Conservation (phyloP, 192 early-diverging fungal genomes). For the Jimgerdemannia flammicorona region DNA sequence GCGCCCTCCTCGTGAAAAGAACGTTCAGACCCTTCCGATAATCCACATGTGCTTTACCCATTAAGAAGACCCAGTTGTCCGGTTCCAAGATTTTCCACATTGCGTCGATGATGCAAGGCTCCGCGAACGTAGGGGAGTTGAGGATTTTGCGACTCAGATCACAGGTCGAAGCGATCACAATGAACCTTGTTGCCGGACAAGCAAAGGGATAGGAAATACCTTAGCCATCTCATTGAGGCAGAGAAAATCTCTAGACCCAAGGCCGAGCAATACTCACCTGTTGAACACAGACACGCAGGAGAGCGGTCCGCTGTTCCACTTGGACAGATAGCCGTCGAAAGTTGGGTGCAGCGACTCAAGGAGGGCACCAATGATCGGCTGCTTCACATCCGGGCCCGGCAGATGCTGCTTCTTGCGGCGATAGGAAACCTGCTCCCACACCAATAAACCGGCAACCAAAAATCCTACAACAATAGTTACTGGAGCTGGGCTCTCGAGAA, state of each 20-base stretch:
- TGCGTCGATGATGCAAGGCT: slow-evolving; percentile 31
- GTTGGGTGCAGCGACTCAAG: slow-evolving; percentile 38
- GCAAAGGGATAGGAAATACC: too few species aligned
- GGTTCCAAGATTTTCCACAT: slow-evolving; percentile 34
- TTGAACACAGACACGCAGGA: slow-evolving; percentile 39
- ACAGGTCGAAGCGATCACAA: slow-evolving; percentile 41
- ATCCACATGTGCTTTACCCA: slow-evolving; percentile 34
- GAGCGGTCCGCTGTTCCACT: slow-evolving; percentile 41
- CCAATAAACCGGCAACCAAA: neutral
- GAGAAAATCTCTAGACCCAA: neutral
- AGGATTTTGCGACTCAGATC: slow-evolving; percentile 39
- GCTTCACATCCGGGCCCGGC: slow-evolving; percentile 31
- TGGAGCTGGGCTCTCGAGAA: neutral
- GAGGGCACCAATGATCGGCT: slow-evolving; percentile 38
- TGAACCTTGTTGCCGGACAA: slow-evolving; percentile 19
- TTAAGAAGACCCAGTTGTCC: slow-evolving; percentile 39
- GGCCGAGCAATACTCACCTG: slow-evolving; percentile 16
- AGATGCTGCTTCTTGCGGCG: slow-evolving; percentile 31
- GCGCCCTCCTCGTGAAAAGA: slow-evolving; percentile 31
- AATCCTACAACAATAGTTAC: neutral
- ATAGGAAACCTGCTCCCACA: slow-evolving; percentile 31
- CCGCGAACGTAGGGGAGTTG: slow-evolving; percentile 29
- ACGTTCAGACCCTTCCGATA: slow-evolving; percentile 38
- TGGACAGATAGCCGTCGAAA: slow-evolving; percentile 41
- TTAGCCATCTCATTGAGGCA: too few species aligned